phyloP scores from a whole-genome alignment of 148 eudicot species.

The Cornus florida region DNA sequence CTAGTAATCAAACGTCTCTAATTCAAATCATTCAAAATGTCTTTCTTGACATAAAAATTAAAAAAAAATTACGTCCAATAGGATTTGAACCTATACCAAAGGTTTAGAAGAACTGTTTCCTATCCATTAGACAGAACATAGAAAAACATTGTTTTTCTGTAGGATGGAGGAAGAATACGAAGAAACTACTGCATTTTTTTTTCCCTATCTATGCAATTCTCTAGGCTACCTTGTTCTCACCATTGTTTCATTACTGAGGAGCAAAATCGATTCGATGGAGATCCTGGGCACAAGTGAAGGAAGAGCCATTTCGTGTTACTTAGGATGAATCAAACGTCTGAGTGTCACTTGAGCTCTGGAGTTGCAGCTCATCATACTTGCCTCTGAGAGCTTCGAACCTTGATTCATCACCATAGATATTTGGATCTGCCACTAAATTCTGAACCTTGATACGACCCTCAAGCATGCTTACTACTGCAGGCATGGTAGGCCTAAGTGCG shows the following conservation, averaged over 20 bases:
- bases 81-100: no score
- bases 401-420: constrained; percentile 11
- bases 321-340: neutral
- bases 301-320: neutral
- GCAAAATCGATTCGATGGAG: neutral
- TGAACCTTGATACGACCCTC: constrained; percentile 5
- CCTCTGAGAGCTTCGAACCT: constrained; percentile 23
- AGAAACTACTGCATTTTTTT: no score
- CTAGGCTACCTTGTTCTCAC: no score
- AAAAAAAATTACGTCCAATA: no score
- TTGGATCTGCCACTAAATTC: constrained; percentile 5
- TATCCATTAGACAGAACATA: no score
- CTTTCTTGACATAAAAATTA: no score
- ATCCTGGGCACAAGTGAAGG: constrained; percentile 4
- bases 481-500: constrained; percentile 52
- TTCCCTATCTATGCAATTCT: no score
- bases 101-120: no score
- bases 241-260: neutral
- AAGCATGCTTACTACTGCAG: constrained; percentile 28
- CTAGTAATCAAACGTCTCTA: no score
- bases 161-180: no score
- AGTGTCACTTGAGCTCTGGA: neutral
- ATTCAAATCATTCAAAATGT: no score
- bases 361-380: constrained; percentile 18
- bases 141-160: no score